Evolutionary conservation across 176 grass and related monocot genomes (phyloP), one percentile per base, ranked within the genome.

Genomic region (Raddia distichophylla): DNA sequence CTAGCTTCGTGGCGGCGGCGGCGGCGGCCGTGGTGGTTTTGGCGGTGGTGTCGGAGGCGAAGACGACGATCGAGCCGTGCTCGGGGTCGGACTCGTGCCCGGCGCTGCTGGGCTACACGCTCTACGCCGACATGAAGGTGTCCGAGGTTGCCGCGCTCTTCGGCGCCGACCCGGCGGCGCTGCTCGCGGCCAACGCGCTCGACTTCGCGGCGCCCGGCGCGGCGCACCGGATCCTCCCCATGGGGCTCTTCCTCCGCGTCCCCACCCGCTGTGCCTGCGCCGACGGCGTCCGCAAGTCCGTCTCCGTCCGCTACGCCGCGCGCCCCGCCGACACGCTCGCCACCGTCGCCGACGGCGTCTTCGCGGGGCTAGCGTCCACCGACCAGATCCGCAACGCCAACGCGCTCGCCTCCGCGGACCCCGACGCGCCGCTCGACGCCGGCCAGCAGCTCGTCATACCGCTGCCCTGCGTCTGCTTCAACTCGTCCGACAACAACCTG

Each of bases 11-110:
- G 17, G 59, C 61, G 14, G 42, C 15, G 49, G 60, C 50, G 37
- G 70, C 44, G 4, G 32, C 10, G 17, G 79, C 15, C 8, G 20
- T 55, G 46, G 17, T 15, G 74, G 1, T 78, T 1, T 15, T 4
- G 13, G 1, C 65, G 49, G 0, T 49, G 6, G 14, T 62, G 5
- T 7, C 67, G 10, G 62, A 64, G 53, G 88, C 82, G 44, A 97
- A 97, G 82, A 93, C 94, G 66, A 97, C 91, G 81, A 97, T 97
- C 82, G 91, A 97, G 74, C 94, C 94, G 37, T 97, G 94, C 82
- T 76, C 94, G 15, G 89, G 84, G 20, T 91, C 94, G 35, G 89
- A 94, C 84, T 72, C 91, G 2, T 97, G 94, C 80, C 46, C 76
- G 11, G 91, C 94, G 4, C 87, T 97, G 8, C 80, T 97, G 15